phyloP scores from a whole-genome alignment of 495 filamentous ascomycete genomes.

The Cenococcum geophilum region DNA sequence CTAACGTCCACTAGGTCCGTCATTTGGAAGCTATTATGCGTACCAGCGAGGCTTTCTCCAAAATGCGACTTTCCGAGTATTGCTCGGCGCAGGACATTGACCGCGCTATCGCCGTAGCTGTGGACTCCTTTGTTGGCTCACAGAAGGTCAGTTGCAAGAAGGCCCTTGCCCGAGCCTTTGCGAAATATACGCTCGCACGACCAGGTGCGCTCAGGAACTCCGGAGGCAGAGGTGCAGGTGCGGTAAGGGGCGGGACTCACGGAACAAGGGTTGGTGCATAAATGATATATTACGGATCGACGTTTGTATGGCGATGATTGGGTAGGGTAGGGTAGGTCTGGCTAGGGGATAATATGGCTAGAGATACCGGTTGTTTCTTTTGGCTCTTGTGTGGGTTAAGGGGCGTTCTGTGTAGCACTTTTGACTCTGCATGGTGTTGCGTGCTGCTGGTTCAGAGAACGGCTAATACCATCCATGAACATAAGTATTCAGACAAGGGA shows the following conservation, averaged over 20 bases:
- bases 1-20: constrained; percentile 60
- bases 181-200: constrained; percentile 63
- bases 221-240: constrained; percentile 9
- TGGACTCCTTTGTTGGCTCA: constrained; percentile 90
- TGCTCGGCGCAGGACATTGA: constrained; percentile 87
- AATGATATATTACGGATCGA: neutral
- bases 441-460: neutral
- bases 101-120: constrained; percentile 91
- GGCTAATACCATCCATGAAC: neutral
- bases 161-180: constrained; percentile 90
- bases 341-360: neutral
- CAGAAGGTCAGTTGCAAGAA: constrained; percentile 99
- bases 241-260: neutral
- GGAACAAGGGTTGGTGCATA: constrained; percentile 4
- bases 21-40: constrained; percentile 97
- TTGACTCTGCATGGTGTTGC: neutral
- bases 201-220: constrained; percentile 31
- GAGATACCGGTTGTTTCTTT: neutral
- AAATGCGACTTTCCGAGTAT: constrained; percentile 93
- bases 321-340: neutral
- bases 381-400: neutral
- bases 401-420: neutral
- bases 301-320: neutral
- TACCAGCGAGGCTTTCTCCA: constrained; percentile 85
- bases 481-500: too few species aligned